Conservation (phyloP, 768 basidiomycete species). For the Guyanaporus albipodus region DNA sequence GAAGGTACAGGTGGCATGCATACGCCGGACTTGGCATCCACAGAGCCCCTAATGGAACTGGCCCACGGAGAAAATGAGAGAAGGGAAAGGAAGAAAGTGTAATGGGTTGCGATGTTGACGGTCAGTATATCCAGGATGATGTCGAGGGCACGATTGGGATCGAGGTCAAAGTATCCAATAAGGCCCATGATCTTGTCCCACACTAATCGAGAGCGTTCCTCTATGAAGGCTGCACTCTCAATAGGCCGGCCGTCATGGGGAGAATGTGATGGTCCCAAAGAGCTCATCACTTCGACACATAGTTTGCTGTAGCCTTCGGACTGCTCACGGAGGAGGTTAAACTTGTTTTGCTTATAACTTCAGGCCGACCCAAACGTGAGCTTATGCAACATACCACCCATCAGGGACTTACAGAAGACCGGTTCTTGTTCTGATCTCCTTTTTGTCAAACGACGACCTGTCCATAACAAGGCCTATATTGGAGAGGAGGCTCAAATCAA, state of each 20-base stretch:
- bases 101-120: slow-evolving; percentile 75
- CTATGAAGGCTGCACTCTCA: slow-evolving; percentile 54
- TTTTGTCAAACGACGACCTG: slow-evolving; percentile 63
- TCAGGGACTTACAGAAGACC: slow-evolving; percentile 65
- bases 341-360: slow-evolving; percentile 97
- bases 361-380: slow-evolving; percentile 3
- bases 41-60: slow-evolving; percentile 39
- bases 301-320: slow-evolving; percentile 97
- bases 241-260: slow-evolving; percentile 59
- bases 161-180: slow-evolving; percentile 94
- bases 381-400: background rate
- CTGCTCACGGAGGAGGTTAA: slow-evolving; percentile 94
- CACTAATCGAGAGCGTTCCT: slow-evolving; percentile 60
- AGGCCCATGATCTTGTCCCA: slow-evolving; percentile 87
- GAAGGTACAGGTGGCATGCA: slow-evolving; percentile 38
- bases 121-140: slow-evolving; percentile 90
- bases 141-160: slow-evolving; percentile 92
- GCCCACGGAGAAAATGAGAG: slow-evolving; percentile 88
- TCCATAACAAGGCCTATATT: slow-evolving; percentile 68
- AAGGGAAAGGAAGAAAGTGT: slow-evolving; percentile 84
- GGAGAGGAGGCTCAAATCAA: slow-evolving; percentile 63
- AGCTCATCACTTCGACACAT: slow-evolving; percentile 74
- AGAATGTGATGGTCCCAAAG: slow-evolving; percentile 72
- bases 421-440: slow-evolving; percentile 76
- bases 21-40: slow-evolving; percentile 23